Evolutionary conservation across 2,329 filamentous ascomycete genomes (phyloP), one percentile per base, ranked within the genome.

Genomic region (Alternaria infectoria): DNA sequence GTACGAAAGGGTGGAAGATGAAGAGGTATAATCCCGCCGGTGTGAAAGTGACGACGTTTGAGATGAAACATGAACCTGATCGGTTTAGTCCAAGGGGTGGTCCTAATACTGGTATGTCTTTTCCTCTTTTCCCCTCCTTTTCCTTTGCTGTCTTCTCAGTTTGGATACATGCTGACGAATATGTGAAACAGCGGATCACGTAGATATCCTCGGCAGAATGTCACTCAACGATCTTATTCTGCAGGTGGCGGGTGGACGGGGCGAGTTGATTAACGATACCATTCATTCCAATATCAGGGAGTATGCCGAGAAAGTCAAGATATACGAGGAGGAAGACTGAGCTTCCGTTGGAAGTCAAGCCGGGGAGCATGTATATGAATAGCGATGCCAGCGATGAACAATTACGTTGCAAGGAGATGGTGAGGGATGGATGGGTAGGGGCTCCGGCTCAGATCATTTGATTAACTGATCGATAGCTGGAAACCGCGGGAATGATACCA

Each of bases 61-160:
- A 99, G 83, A 99, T 99, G 96, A 92, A 90, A 1, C 96, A 99
- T 76, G 94, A 98, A 75, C 96, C 96, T 1, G 95, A 97, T 72
- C 84, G 93, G 17, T 99, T 97, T 79, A 95, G 90, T 71, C 93
- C 96, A 0, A 85, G 96, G 5, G 89, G 88, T 45, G 88, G 87
- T 0, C 88, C 88, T 0, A 90, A 90, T 69, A 90, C 88, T 36
- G 87, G 84, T 86, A 80, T 62, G 77, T 76, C 30, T 7, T 5
- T 30, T 56, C n/a, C 25, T 15, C 15, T 25, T 5, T 1, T 10
- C 2, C 9, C 25, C 25, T 62, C n/a, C 6, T 11, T 52, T 9
- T 50, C 26, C n/a, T 15, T 10, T 26, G 25, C 3, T 26, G 25
- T 26, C 25, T 26, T 2, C 25, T 9, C 25, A 8, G 9, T 26